These are phyloP conservation scores for Xylariaceae sp. DNA, from an alignment of 2,329 filamentous ascomycete genomes.

Conservation along the genomic window DNA sequence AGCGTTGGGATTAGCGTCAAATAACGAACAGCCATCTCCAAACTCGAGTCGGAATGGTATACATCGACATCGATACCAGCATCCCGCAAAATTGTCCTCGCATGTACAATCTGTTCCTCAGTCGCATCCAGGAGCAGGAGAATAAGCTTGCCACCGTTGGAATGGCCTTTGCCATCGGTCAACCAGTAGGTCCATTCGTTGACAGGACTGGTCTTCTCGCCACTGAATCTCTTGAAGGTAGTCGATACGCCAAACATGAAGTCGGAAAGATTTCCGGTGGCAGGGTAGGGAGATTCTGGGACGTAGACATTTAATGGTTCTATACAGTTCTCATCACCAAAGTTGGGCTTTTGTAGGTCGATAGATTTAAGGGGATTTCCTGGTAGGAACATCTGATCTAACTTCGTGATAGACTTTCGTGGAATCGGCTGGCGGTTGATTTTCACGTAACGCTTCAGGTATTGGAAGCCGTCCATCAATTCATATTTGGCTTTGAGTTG, in stretches of 20 bases:
- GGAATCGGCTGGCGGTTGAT: conserved; percentile 47
- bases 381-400: conserved; percentile 46
- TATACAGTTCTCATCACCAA: conserved; percentile 42
- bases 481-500: conserved; percentile 44
- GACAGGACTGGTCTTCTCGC: conserved; percentile 48
- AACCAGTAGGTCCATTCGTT: conserved; percentile 59
- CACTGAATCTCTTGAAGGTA: conserved; percentile 52
- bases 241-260: conserved; percentile 59
- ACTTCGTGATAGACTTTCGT: conserved; percentile 49
- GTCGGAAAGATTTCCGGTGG: conserved; percentile 50
- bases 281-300: conserved; percentile 46
- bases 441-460: conserved; percentile 53
- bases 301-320: conserved; percentile 50
- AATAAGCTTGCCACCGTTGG: conserved; percentile 55
- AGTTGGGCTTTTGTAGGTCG: conserved; percentile 43
- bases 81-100: conserved; percentile 42
- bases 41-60: conserved; percentile 48
- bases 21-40: conserved; percentile 57
- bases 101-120: conserved; percentile 48
- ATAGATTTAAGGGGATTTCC: conserved; percentile 43
- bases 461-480: conserved; percentile 50
- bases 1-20: conserved; percentile 52
- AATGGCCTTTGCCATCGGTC: conserved; percentile 51
- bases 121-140: conserved; percentile 52
- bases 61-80: conserved; percentile 56